These are phyloP conservation scores for Pichia eremophila DNA, from an alignment of 805 yeast species.

Conservation along the genomic window DNA sequence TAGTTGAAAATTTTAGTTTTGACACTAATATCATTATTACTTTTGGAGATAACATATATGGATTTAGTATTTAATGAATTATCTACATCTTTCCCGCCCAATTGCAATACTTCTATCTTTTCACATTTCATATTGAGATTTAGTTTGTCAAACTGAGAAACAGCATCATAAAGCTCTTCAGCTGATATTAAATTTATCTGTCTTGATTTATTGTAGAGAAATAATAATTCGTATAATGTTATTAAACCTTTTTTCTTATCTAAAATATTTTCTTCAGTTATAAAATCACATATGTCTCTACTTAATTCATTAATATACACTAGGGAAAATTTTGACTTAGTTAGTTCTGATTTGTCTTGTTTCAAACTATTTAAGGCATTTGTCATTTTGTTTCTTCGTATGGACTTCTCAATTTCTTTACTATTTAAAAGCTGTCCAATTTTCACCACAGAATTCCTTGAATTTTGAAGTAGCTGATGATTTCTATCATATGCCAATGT, in stretches of 20 bases:
- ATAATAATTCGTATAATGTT: conserved; percentile 53
- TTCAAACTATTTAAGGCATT: conserved; percentile 16
- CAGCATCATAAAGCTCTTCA: conserved; percentile 52
- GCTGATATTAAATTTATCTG: conserved; percentile 65
- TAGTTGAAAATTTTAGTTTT: conserved; percentile 15
- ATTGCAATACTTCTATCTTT: background rate
- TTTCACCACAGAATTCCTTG: conserved; percentile 21
- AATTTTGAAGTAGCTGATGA: conserved; percentile 19
- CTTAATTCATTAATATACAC: conserved; percentile 54
- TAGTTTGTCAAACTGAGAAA: conserved; percentile 45
- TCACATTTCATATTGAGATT: conserved; percentile 8
- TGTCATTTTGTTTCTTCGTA: conserved; percentile 14
- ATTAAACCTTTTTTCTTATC: conserved; percentile 48
- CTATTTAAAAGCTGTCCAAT: conserved; percentile 21
- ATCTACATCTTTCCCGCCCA: no score
- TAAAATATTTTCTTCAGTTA: conserved; percentile 35
- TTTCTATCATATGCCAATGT: conserved; percentile 17
- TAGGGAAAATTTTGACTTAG: conserved; percentile 12
- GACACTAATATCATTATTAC: conserved; percentile 16
- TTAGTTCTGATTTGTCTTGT: background rate
- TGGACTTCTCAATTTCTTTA: conserved; percentile 19
- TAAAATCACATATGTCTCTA: conserved; percentile 69
- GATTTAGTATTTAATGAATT: background rate
- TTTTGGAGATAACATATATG: conserved; percentile 21
- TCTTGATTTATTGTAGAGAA: conserved; percentile 54